A percentile compares a stretch with the other conserved stretches of the same genome.
Evolutionary conservation across 768 basidiomycete genomes (phyloP).

Genomic region (Collybiopsis confluens): DNA sequence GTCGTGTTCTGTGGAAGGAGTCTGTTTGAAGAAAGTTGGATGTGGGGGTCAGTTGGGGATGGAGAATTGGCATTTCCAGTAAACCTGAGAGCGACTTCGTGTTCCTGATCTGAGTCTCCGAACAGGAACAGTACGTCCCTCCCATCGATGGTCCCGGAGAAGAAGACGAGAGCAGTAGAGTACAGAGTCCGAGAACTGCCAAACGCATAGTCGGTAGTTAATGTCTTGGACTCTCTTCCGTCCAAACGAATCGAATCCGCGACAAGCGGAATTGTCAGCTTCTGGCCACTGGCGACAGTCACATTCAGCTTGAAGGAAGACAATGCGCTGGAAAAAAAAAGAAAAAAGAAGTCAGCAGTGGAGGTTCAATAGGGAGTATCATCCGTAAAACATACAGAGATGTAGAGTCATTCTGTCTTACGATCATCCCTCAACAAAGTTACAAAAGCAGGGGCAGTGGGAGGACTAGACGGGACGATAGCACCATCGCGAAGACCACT

Average conservation of each 20-base stretch:
- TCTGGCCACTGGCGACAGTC: slow-evolving; percentile 41
- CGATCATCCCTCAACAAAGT: slow-evolving; percentile 64
- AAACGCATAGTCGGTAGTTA: slow-evolving; percentile 70
- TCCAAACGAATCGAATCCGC: slow-evolving; percentile 50
- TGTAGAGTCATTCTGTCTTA: slow-evolving; percentile 62
- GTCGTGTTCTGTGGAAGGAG: slow-evolving; percentile 21
- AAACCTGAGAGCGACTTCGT: slow-evolving; percentile 47
- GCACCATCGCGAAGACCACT: slow-evolving; percentile 31
- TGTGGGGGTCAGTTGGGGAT: slow-evolving; percentile 22
- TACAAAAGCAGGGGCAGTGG: slow-evolving; percentile 44
- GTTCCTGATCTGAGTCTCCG: slow-evolving; percentile 50
- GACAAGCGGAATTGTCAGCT: slow-evolving; percentile 54
- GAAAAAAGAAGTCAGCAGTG: no score
- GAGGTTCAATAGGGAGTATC: no score
- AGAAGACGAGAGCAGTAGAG: slow-evolving; percentile 73
- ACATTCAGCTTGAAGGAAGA: slow-evolving; percentile 57
- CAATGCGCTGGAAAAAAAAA: background rate
- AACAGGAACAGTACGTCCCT: slow-evolving; percentile 64
- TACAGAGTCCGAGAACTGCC: slow-evolving; percentile 60
- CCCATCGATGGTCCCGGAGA: slow-evolving; percentile 54
- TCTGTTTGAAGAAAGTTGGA: slow-evolving; percentile 24
- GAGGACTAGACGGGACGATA: slow-evolving; percentile 13
- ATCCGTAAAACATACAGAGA: slow-evolving; percentile 66
- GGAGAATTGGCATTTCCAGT: slow-evolving; percentile 39
- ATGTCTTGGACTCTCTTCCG: slow-evolving; percentile 71